Conservation (phyloP, 352 stramenopile species). For the Phytophthora sojae region DNA sequence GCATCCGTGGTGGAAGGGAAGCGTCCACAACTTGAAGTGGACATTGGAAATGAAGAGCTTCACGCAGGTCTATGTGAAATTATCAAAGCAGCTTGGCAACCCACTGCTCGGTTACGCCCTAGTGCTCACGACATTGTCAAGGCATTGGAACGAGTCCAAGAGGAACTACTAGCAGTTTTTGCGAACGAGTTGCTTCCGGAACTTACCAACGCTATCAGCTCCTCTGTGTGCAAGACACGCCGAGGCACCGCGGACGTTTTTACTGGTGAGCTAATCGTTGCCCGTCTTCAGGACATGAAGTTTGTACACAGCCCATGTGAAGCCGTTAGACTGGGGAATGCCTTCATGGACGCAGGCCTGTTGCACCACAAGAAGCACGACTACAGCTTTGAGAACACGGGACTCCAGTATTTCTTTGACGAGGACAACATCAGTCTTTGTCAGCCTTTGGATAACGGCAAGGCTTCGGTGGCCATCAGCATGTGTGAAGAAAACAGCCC, state of each 20-base stretch:
- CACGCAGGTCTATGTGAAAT: slow-evolving; percentile 48
- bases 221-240: slow-evolving; percentile 21
- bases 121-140: slow-evolving; percentile 49
- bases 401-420: slow-evolving; percentile 52
- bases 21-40: slow-evolving; percentile 33
- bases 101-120: slow-evolving; percentile 42
- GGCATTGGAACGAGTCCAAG: slow-evolving; percentile 54
- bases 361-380: slow-evolving; percentile 60
- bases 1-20: slow-evolving; percentile 50
- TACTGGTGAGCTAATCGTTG: slow-evolving; percentile 41
- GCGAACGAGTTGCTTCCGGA: slow-evolving; percentile 33
- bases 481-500: neutral
- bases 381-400: slow-evolving; percentile 39
- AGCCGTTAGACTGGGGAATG: slow-evolving; percentile 52
- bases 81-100: slow-evolving; percentile 57
- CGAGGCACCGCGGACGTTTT: slow-evolving; percentile 32
- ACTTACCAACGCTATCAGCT: slow-evolving; percentile 32
- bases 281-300: slow-evolving; percentile 38
- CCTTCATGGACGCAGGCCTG: slow-evolving; percentile 55
- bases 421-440: slow-evolving; percentile 44
- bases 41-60: slow-evolving; percentile 13
- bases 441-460: slow-evolving; percentile 24
- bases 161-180: slow-evolving; percentile 48
- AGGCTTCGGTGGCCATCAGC: slow-evolving; percentile 9
- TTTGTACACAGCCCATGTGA: slow-evolving; percentile 41